Conservation (phyloP, 108 stramenopile species). For the Pseudonitzschia pungens region DNA sequence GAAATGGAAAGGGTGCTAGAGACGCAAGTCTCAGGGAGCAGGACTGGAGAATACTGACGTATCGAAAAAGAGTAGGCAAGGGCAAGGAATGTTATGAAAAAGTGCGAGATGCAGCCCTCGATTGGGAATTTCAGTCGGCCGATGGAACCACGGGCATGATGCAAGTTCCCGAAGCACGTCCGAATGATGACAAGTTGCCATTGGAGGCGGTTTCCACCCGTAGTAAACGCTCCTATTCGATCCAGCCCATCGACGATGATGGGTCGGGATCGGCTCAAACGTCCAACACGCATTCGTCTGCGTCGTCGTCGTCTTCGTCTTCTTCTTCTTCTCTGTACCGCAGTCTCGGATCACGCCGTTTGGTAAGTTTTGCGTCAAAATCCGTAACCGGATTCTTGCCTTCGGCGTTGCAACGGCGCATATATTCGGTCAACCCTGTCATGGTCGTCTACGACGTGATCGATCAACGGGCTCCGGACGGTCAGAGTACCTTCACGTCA, state of each 20-base stretch:
- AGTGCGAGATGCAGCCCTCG: slow-evolving; percentile 47
- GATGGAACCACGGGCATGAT: slow-evolving; percentile 29
- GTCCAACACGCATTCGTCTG: not conserved
- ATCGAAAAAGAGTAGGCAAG: slow-evolving; percentile 41
- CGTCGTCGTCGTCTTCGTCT: too few species aligned
- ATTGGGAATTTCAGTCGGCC: slow-evolving; percentile 45
- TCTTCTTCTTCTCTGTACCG: slow-evolving; percentile 11
- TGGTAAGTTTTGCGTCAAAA: slow-evolving; percentile 26
- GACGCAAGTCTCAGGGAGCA: not conserved
- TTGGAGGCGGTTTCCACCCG: not conserved
- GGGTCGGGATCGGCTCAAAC: not conserved
- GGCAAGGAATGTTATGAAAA: slow-evolving; percentile 45
- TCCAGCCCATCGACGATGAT: not conserved
- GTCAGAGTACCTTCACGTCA: slow-evolving; percentile 28
- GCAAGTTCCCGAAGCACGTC: slow-evolving; percentile 14
- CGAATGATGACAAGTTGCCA: slow-evolving; percentile 3
- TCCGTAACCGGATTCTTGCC: slow-evolving; percentile 20
- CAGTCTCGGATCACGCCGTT: slow-evolving; percentile 25
- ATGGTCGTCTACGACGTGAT: slow-evolving; percentile 51
- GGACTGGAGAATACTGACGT: slow-evolving; percentile 42
- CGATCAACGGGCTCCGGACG: slow-evolving; percentile 42
- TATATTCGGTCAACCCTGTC: slow-evolving; percentile 52
- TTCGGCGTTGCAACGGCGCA: not conserved
- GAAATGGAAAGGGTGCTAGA: not conserved
- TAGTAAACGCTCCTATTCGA: slow-evolving; percentile 5